Base-by-base conservation (phyloP, 192 early-diverging fungal species). In the Gaertneriomyces semiglobifer region DNA sequence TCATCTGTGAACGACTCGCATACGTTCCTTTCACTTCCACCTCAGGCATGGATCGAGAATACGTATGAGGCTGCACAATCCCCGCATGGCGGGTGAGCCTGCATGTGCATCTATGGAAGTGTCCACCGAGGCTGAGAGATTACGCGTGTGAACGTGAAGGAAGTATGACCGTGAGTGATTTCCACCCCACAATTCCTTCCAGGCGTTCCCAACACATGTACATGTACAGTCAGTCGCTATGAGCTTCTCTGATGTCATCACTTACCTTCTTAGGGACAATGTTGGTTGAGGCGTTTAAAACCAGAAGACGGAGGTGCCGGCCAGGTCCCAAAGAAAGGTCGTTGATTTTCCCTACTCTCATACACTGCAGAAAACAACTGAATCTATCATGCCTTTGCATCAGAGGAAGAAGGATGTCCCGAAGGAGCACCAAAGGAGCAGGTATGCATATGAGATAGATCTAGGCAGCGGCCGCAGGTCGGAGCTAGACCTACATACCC, bases 351-450 rank as follows among this genome's bases (percentile, higher is more conserved):
- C 48, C 12, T 50, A 50, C 48, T n/a, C 48, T n/a, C 48, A 12
- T 0, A 50, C 48, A 18, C 16, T 2, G 0, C 12, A n/a, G 18
- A n/a, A 2, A 12, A 50, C 48, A 1, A 50, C 1, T 50, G 48
- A 12, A 50, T 2, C 0, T 2, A 50, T 2, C 0, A 50, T 50
- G 48, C 0, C 48, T n/a, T 18, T 50, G 12, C 48, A 50, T 50
- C 48, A 50, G 48, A 50, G 48, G 48, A 50, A 50, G 12, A 50
- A 50, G 48, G 48, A 50, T 50, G 48, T 50, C 48, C 48, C 48
- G 12, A 50, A 50, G 18, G 48, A 50, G 18, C 48, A 50, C 48
- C 1, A 50, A 50, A 50, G 48, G 48, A 50, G 0, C 48, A 12
- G 48, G 48, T 50, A 50, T n/a, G 48, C 48, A 50, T 2, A 50